Evolutionary conservation across 2,329 filamentous ascomycete genomes (phyloP).

Genomic region (Ramularia endophylla): DNA sequence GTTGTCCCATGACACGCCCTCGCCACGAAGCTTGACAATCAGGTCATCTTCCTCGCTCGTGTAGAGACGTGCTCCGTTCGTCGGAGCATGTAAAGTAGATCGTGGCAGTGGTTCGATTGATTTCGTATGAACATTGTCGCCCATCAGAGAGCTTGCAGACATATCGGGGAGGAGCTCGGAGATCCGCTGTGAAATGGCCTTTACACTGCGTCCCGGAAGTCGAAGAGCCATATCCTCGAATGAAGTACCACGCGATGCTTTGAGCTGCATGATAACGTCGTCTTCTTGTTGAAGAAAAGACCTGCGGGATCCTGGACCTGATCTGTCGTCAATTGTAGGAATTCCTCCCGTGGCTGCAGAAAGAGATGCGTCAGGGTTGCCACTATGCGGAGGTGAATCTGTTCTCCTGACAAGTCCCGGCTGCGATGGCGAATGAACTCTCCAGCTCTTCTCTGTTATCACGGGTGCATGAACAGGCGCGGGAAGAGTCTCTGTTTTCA

Average conservation of each 20-base stretch:
- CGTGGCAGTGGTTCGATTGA: no score
- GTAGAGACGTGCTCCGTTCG: not conserved
- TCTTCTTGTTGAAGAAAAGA: slow-evolving; percentile 17
- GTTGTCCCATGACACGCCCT: slow-evolving; percentile 4
- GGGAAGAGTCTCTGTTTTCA: no score
- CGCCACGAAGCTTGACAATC: slow-evolving; percentile 3
- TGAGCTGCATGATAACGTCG: slow-evolving; percentile 32
- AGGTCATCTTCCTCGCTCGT: slow-evolving; percentile 1
- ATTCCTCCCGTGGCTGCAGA: no score
- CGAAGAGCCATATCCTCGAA: slow-evolving; percentile 30
- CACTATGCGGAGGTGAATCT: no score
- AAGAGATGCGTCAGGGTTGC: no score
- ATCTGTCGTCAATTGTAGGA: no score
- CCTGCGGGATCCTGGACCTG: not conserved
- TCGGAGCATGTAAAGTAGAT: not conserved
- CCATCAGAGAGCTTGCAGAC: no score
- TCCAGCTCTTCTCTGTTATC: no score
- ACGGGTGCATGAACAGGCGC: no score
- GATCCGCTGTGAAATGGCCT: slow-evolving; percentile 1
- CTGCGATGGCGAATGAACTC: no score
- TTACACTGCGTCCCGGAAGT: slow-evolving; percentile 3
- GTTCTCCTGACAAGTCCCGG: no score
- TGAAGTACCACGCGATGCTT: slow-evolving; percentile 30
- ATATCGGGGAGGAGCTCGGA: not conserved
- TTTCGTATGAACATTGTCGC: no score